A percentile compares a stretch with the other conserved stretches of the same genome.
Conservation (phyloP, 208 protist genomes). For the Acanthamoeba triangularis region DNA sequence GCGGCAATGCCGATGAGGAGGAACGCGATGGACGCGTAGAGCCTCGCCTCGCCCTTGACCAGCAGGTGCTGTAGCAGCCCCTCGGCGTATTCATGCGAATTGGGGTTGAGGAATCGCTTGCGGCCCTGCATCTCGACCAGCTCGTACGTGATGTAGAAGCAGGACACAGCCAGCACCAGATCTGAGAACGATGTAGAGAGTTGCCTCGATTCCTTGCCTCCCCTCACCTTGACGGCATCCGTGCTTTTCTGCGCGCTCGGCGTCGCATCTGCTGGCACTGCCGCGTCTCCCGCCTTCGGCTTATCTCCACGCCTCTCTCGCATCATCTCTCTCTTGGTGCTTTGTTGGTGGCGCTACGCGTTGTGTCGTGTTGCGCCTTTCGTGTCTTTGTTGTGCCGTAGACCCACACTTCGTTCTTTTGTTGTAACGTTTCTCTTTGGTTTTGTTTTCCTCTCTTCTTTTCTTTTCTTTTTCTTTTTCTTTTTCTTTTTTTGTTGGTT, state of each 20-base stretch:
- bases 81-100: background rate
- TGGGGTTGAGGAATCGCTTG: conserved; percentile 45
- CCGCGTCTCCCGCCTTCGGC: background rate
- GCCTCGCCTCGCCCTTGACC: conserved; percentile 4
- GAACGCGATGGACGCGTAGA: conserved; percentile 52
- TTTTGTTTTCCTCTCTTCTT: too few relatives aligned
- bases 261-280: background rate
- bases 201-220: conserved; percentile 2
- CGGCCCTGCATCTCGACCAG: conserved; percentile 39
- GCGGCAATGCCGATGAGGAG: conserved; percentile 60
- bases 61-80: background rate
- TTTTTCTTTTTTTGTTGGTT: too few relatives aligned
- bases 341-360: background rate
- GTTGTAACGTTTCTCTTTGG: too few relatives aligned
- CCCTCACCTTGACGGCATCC: background rate
- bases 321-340: background rate
- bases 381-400: background rate
- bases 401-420: too few relatives aligned
- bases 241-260: background rate
- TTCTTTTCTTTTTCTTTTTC: too few relatives aligned
- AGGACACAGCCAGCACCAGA: conserved; percentile 30
- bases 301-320: conserved; percentile 11
- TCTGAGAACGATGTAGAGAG: conserved; percentile 62
- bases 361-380: background rate
- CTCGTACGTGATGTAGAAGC: conserved; percentile 44